A percentile compares a stretch with the other conserved stretches of the same genome.
Evolutionary conservation across 108 stramenopile species (phyloP).

Genomic region (Cyclotella kingstonii): DNA sequence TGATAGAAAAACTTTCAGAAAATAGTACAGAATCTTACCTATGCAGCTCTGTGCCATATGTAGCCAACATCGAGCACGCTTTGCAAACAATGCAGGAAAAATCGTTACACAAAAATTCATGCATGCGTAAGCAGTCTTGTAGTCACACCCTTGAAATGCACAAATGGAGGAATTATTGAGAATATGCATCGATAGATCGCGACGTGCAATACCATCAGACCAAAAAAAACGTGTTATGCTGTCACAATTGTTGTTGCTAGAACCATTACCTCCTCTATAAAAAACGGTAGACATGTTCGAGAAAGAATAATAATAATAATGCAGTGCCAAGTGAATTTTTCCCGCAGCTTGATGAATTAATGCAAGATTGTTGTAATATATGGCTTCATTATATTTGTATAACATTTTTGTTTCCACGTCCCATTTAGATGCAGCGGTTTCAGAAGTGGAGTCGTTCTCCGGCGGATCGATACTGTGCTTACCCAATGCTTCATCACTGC

Average conservation of each 20-base stretch:
- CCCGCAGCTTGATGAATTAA: slow-evolving; percentile 68
- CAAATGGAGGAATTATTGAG: slow-evolving; percentile 71
- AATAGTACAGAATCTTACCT: slow-evolving; percentile 41
- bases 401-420: slow-evolving; percentile 20
- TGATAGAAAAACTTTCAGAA: background rate
- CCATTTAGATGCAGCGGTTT: background rate
- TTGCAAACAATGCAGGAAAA: slow-evolving; percentile 38
- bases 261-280: background rate
- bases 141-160: slow-evolving; percentile 64
- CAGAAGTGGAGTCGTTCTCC: background rate
- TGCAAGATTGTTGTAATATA: slow-evolving; percentile 78
- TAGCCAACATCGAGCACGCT: slow-evolving; percentile 61
- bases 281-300: slow-evolving; percentile 7
- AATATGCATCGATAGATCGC: slow-evolving; percentile 49
- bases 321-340: slow-evolving; percentile 67
- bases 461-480: background rate
- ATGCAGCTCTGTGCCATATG: slow-evolving; percentile 80
- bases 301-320: slow-evolving; percentile 66
- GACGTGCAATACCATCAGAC: slow-evolving; percentile 60
- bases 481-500: background rate
- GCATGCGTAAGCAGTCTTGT: slow-evolving; percentile 60
- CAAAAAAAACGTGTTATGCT: slow-evolving; percentile 35
- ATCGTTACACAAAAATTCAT: slow-evolving; percentile 53
- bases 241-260: background rate
- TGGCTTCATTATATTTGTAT: slow-evolving; percentile 50